Percentiles rank a stretch among this genome's conserved stretches.
Evolutionary conservation across 441 rosid species (phyloP).

Genomic region (Gossypium laxum): DNA sequence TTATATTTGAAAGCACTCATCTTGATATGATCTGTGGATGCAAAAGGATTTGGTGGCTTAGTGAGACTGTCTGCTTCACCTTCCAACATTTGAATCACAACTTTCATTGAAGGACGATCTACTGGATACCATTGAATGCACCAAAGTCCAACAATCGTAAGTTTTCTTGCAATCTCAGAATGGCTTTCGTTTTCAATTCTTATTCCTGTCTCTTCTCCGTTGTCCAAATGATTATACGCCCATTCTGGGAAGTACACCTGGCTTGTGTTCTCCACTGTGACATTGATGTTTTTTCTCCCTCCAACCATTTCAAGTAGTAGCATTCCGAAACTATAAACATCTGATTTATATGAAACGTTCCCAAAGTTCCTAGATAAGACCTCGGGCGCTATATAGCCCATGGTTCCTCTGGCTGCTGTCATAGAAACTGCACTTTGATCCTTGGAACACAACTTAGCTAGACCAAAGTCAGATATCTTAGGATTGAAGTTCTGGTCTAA

Average conservation of each 20-base stretch:
- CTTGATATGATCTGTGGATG: background rate
- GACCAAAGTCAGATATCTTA: conserved; percentile 3
- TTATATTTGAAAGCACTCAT: background rate
- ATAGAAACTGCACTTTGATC: conserved; percentile 7
- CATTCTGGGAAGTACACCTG: conserved; percentile 4
- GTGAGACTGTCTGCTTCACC: conserved; percentile 17
- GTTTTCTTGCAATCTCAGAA: conserved; percentile 20
- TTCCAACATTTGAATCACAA: conserved; percentile 27
- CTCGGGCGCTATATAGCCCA: conserved; percentile 8
- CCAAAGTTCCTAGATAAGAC: conserved; percentile 16
- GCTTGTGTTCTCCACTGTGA: conserved; percentile 4
- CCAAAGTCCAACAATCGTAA: conserved; percentile 22
- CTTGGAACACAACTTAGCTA: conserved; percentile 12
- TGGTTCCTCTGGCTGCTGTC: conserved; percentile 12
- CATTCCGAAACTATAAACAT: conserved; percentile 2
- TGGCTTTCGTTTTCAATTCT: conserved; percentile 15
- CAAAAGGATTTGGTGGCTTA: conserved; percentile 26
- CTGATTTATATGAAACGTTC: conserved; percentile 6
- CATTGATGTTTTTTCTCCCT: conserved; percentile 5
- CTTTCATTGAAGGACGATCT: conserved; percentile 29
- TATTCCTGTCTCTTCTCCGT: background rate
- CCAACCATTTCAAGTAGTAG: conserved; percentile 10
- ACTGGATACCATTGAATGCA: conserved; percentile 25
- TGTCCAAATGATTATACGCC: conserved; percentile 4
- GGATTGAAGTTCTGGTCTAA: conserved; percentile 4